Conservation (phyloP, 1,284 basidiomycete genomes). For the Tylopilus sp. region DNA sequence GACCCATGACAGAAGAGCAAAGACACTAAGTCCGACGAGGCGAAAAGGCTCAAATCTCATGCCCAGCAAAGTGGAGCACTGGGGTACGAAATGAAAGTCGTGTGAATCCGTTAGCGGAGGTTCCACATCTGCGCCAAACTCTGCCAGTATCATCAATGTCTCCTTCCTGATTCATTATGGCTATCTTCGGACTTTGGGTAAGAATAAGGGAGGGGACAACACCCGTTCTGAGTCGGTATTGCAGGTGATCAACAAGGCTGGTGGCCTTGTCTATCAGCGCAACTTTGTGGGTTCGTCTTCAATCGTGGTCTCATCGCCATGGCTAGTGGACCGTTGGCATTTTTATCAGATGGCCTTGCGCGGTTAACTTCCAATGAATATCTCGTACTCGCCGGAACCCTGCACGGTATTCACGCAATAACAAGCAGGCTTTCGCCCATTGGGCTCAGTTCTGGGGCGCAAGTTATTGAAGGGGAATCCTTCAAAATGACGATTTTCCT, state of each 20-base stretch:
- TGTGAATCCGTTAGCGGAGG: conserved; percentile 8
- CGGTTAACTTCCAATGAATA: conserved; percentile 94
- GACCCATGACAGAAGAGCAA: conserved; percentile 23
- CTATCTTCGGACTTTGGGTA: conserved; percentile 82
- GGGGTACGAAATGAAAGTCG: not conserved
- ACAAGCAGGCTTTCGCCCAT: conserved; percentile 88
- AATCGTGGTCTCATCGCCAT: not conserved
- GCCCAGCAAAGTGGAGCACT: not conserved
- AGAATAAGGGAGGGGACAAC: conserved; percentile 12
- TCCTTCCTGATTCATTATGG: conserved; percentile 42
- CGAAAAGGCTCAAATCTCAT: conserved; percentile 21
- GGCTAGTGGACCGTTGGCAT: conserved; percentile 11
- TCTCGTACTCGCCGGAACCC: conserved; percentile 92
- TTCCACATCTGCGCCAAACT: not conserved
- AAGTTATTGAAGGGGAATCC: conserved; percentile 91
- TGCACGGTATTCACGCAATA: conserved; percentile 98
- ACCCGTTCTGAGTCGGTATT: conserved; percentile 4
- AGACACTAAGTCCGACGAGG: conserved; percentile 7
- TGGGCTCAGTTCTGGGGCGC: conserved; percentile 80
- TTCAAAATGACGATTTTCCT: conserved; percentile 89
- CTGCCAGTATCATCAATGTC: conserved; percentile 4
- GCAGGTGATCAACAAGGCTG: conserved; percentile 98
- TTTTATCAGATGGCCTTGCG: conserved; percentile 72
- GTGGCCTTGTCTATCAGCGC: conserved; percentile 92
- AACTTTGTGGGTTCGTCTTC: conserved; percentile 73